Base-by-base conservation (phyloP, 306 rosid species). In the Vachellia pachyceras region DNA sequence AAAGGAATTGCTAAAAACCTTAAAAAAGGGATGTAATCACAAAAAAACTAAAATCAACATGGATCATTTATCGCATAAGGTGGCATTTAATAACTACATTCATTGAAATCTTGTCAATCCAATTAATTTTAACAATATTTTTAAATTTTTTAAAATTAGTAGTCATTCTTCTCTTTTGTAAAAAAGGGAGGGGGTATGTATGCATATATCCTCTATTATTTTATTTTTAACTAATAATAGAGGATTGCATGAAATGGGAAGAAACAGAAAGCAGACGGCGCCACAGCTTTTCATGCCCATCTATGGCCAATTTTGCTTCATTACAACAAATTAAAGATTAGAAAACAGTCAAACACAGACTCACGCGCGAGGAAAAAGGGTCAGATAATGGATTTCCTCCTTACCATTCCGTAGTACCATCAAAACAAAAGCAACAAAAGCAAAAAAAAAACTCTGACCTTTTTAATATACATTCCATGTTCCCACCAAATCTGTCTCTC, bases 261-360 rank as follows among this genome's bases (percentile, higher is more conserved):
- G 9, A 22, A 64, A 35, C 6, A 35, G 11, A 39, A 2, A 39
- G 17, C 7, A 39, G 29, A 8, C 29, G 23, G 13, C 33, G 5
- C 49, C 12, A 79, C 68, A 82, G 69, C 89, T 75, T 74, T 86
- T 83, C 83, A 25, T 73, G 77, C 72, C 41, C 49, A 2, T 85
- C 73, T 83, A 80, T 52, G 12, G 89, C 83, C 83, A 69, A 4
- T 47, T n/a, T 80, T 55, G 66, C 25, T 60, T 25, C 35, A 22
- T 60, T 25, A 60, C 2, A 10, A 22, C 37, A 11, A 60, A 60
- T 3, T 11, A 25, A 10, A 5, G 18, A 23, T 60, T 7, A 9
- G 22, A 1, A n/a, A 4, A 5, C 3, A 29, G 47, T 44, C 47
- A 44, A 44, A 44, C 47, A 44, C 10, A 6, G 10, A 10, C 14